These are phyloP conservation scores for Setaria viridis DNA, from an alignment of 202 grass and related monocot species.

Conservation along the genomic window DNA sequence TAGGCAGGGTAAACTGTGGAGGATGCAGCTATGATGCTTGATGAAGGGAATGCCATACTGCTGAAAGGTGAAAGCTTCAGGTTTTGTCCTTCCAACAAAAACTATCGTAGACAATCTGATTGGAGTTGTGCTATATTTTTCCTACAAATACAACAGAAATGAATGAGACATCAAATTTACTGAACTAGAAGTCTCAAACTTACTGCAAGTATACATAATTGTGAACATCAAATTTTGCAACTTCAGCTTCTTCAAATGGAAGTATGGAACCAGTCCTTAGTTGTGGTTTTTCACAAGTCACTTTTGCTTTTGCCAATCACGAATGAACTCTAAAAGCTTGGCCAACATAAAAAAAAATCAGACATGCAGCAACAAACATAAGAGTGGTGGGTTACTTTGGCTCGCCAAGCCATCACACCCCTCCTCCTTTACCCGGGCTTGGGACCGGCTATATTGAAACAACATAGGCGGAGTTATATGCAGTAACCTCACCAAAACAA, in stretches of 20 bases:
- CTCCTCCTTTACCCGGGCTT: not conserved
- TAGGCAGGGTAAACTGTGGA: slow-evolving; percentile 20
- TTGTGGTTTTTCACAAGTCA: not conserved
- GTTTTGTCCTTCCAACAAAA: slow-evolving; percentile 6
- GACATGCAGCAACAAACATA: not conserved
- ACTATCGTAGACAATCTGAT: not conserved
- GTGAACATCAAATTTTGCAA: not conserved
- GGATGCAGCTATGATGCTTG: slow-evolving; percentile 44
- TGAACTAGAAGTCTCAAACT: not conserved
- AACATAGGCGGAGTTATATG: not conserved
- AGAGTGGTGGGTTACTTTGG: not conserved
- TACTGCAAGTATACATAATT: not conserved
- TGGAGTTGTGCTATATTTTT: not conserved
- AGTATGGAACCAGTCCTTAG: not conserved
- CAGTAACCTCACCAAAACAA: not conserved
- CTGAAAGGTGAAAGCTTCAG: slow-evolving; percentile 24
- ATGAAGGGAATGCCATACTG: slow-evolving; percentile 40
- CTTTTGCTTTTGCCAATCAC: not conserved
- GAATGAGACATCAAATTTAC: slow-evolving; percentile 17
- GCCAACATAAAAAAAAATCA: not conserved
- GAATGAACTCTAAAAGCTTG: not conserved
- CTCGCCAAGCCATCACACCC: not conserved
- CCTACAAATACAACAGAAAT: slow-evolving; percentile 37
- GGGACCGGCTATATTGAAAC: not conserved
- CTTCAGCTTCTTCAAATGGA: slow-evolving; percentile 1